Evolutionary conservation across 2,329 filamentous ascomycete genomes (phyloP), one percentile per base, ranked within the genome.

Genomic region (Xylariomycetidae sp.): DNA sequence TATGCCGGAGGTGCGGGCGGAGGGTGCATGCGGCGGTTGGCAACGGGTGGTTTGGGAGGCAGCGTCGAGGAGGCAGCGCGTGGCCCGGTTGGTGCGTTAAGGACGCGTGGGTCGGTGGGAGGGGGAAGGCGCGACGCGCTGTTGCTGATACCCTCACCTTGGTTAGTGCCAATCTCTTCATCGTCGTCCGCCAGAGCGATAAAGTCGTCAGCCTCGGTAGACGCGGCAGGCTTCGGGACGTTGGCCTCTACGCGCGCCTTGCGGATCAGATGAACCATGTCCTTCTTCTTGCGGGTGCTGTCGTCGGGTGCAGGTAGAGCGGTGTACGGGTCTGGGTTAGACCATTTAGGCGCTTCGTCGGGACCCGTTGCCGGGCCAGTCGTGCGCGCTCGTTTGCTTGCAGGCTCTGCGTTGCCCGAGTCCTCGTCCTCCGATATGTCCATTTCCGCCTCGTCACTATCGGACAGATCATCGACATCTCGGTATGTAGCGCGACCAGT

Each of bases 291-390:
- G 14, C 74, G 72, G 24, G 75, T 70, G 5, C 67, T 69, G 34
- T 88, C 82, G 44, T 89, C 83, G 0, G 80, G 76, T 6, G 87
- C 88, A 7, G 90, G 90, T 8, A 95, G 67, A 2, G 78, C 84
- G 5, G 86, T 94, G 59, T 96, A 95, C 0, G 89, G 88, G 56
- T 96, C 90, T 4, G 90, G 89, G 48, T 96, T 96, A 4, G 88
- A 95, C 90, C 90, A 96, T 57, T 84, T 88, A 3, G 88, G 87
- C 5, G 56, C 60, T 10, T 65, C 61, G 40, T 61, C 65, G 15
- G 58, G 52, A n/a, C 62, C 54, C 7, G 56, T 56, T 12, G 50
- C 42, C 4, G 54, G 17, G 8, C 49, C 32, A 4, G 49, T 31
- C 7, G 43, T 56, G 8, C 66, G 63, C 3, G 53, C 54, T 9